phyloP scores from a whole-genome alignment of 2,329 filamentous ascomycete genomes.

The Helotiales sp. region DNA sequence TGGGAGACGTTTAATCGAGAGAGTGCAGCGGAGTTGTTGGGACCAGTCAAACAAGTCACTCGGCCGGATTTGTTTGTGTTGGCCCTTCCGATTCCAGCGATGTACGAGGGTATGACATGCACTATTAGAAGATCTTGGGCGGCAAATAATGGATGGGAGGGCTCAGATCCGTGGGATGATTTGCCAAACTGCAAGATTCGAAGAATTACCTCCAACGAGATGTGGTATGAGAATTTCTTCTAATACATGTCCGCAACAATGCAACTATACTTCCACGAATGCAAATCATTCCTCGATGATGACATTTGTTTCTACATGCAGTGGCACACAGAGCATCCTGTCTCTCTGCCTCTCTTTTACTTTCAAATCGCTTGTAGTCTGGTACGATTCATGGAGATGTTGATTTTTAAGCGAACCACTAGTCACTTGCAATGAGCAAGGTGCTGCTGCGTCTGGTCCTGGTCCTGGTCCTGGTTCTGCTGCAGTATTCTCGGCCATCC shows the following conservation, averaged over 20 bases:
- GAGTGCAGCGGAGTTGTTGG: constrained; percentile 8
- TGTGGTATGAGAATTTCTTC: not conserved
- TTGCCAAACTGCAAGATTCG: constrained; percentile 17
- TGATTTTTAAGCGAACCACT: not conserved
- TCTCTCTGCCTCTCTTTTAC: not conserved
- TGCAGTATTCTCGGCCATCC: no score
- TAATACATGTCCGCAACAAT: not conserved
- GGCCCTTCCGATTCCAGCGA: constrained; percentile 5
- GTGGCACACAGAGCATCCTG: not conserved
- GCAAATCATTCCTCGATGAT: not conserved
- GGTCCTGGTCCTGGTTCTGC: no score
- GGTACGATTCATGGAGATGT: not conserved
- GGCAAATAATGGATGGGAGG: constrained; percentile 2
- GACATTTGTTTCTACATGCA: not conserved
- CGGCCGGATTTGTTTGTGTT: not conserved
- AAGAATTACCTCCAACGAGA: not conserved
- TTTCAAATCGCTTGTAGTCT: not conserved
- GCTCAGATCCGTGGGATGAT: constrained; percentile 18
- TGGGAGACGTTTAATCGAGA: constrained; percentile 1
- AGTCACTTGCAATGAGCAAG: no score
- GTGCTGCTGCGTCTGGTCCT: no score
- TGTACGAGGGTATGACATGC: constrained; percentile 6
- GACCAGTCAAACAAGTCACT: constrained; percentile 15
- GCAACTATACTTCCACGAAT: not conserved
- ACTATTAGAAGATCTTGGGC: not conserved